Evolutionary conservation across 1,139 yeast species (phyloP).

Genomic region (Suzukiozyma palmioleophila): DNA sequence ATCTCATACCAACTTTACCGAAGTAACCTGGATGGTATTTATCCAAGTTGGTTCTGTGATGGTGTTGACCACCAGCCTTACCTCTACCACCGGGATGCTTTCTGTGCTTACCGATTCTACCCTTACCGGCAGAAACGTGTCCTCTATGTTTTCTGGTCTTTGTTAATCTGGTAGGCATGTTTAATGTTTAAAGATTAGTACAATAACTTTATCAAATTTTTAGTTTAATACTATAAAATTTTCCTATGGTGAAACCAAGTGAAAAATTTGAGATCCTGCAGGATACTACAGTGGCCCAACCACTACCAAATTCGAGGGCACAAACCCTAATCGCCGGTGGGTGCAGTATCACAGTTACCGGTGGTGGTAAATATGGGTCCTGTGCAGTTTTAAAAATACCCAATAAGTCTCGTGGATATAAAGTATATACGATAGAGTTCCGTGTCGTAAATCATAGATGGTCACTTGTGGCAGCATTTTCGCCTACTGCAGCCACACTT

Average conservation of each 20-base stretch:
- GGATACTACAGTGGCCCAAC: neutral
- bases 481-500: constrained; percentile 47
- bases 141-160: constrained; percentile 99
- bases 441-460: neutral
- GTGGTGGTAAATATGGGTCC: no score
- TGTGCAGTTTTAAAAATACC: no score
- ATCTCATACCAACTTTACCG: constrained; percentile 99
- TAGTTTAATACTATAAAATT: neutral
- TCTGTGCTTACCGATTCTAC: constrained; percentile 99
- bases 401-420: neutral
- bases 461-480: constrained; percentile 5
- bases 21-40: constrained; percentile 99
- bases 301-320: no score
- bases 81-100: constrained; percentile 99
- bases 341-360: no score
- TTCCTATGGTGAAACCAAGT: constrained; percentile 1
- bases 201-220: constrained; percentile 1
- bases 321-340: no score
- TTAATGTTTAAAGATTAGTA: constrained; percentile 16
- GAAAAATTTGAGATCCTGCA: constrained; percentile 1
- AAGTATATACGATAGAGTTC: no score
- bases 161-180: constrained; percentile 99
- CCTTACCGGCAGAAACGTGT: constrained; percentile 99
- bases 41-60: constrained; percentile 99
- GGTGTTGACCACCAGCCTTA: constrained; percentile 99